Base-by-base conservation (phyloP, 2,329 filamentous ascomycete species). In the Penicillium sp. region DNA sequence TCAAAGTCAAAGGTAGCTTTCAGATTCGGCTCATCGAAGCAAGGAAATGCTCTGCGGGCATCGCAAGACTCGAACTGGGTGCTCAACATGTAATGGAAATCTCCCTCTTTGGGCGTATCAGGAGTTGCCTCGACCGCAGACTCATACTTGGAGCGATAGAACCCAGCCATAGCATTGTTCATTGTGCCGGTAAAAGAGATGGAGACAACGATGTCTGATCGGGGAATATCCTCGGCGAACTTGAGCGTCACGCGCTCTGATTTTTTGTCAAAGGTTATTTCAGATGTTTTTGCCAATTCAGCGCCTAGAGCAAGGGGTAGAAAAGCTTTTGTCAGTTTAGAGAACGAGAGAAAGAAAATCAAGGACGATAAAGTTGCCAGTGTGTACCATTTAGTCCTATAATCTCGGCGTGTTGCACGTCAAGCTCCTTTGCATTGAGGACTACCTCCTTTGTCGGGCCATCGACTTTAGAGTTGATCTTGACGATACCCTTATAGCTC, bases 51-150 rank as follows among this genome's bases (percentile, higher is more conserved):
- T 68, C 93, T 86, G 67, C 95, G 90, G 64, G 95, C 95, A 79
- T 99, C 95, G 73, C 93, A 97, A 50, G 93, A 90, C 83, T 99
- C 95, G 74, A 99, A 99, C 76, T 99, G 95, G 53, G 95, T 99
- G 82, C 92, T 96, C 78, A 97, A 83, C 91, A 94, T 93, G 70
- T 81, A 88, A 74, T 88, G 82, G 69, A 85, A 82, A 58, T 88
- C 85, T 52, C 81, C 83, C 61, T 88, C 92, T 73, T 85, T 90
- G 30, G 93, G 91, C 1, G 96, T 93, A 13, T 91, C 93, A 47
- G 88, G 82, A 52, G 91, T 86, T 7, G 93, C 86, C 38, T 90
- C 82, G 45, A 85, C 88, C 58, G 86, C 81, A 19, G 93, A 92
- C 83, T 92, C 96, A 81, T 99, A 99, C 81, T 95, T 93, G 73